Base-by-base conservation (phyloP, 2,329 filamentous ascomycete species). In the Cercospora janseana region DNA sequence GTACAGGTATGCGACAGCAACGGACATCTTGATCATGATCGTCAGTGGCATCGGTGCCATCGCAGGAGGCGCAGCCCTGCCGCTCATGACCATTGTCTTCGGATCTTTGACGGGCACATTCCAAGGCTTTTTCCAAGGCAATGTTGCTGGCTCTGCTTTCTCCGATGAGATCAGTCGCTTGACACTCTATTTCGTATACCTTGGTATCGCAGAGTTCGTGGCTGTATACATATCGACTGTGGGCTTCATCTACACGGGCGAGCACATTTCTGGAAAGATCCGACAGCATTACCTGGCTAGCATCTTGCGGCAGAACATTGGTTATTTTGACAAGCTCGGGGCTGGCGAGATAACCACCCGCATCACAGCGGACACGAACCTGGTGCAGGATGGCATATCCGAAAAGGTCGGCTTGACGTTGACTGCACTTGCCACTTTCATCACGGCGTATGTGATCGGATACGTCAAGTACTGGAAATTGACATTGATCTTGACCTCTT, bases 391-490 rank as follows among this genome's bases (percentile, higher is more conserved):
- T 59, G 92, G 90, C 49, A 89, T 98, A 37, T 94, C 88, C 0
- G 88, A 95, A 69, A 95, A 95, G 73, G 80, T 95, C 35, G 83
- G 82, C 10, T 72, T 95, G 56, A 90, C 88, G 0, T 67, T 95
- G 49, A 82, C 83, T 10, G 87, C 88, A 9, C 42, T 90, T 3
- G 82, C 90, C 1, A 91, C 88, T 6, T 97, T 97, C 64, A 72
- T 95, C 48, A 84, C 91, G 0, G 89, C 90, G 12, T 95, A 95
- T 59, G 75, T 96, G 49, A 92, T 98, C 58, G 89, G 87, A 2
- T 97, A 95, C 67, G 71, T 92, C 69, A 87, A 88, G 63, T 94
- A 87, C 70, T 96, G 92, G 88, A 95, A 93, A 70, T 75, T 97
- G 57, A 93, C 93, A 0, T 73, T 96, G 44, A 96, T 98, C 60